These are phyloP conservation scores for Candida sanyaensis DNA, from an alignment of 1,139 yeast species.

Conservation along the genomic window DNA sequence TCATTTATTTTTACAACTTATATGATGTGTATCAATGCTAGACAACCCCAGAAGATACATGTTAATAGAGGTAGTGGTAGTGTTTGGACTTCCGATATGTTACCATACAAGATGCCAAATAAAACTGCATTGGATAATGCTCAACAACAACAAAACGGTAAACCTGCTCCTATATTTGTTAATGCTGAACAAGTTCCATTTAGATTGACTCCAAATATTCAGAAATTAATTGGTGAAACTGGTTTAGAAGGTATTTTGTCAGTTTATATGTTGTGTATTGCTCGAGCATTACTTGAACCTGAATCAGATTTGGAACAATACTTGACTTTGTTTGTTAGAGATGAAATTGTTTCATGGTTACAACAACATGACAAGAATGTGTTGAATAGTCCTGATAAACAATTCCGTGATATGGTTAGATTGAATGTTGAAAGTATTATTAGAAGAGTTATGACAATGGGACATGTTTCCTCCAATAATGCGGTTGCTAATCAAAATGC, in stretches of 20 bases:
- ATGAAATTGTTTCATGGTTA: constrained; percentile 93
- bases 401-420: constrained; percentile 82
- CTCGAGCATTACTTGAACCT: constrained; percentile 86
- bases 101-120: constrained; percentile 79
- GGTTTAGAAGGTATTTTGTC: constrained; percentile 90
- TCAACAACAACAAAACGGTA: constrained; percentile 32
- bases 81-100: constrained; percentile 94
- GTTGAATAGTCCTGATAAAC: constrained; percentile 60
- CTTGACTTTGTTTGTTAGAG: constrained; percentile 88
- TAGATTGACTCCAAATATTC: constrained; percentile 94
- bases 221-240: constrained; percentile 89
- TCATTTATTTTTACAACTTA: constrained; percentile 90
- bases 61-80: constrained; percentile 81
- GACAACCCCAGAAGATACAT: constrained; percentile 93
- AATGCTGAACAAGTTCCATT: constrained; percentile 96
- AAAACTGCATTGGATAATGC: constrained; percentile 59
- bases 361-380: constrained; percentile 72
- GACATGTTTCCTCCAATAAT: constrained; percentile 75
- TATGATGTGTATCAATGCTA: constrained; percentile 90
- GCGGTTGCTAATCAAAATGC: constrained; percentile 91
- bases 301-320: constrained; percentile 88
- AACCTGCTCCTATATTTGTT: constrained; percentile 84
- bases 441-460: constrained; percentile 67
- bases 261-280: constrained; percentile 80
- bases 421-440: constrained; percentile 85